Evolutionary conservation across 805 yeast genomes (phyloP).

Genomic region (Blastobotrys parvus): DNA sequence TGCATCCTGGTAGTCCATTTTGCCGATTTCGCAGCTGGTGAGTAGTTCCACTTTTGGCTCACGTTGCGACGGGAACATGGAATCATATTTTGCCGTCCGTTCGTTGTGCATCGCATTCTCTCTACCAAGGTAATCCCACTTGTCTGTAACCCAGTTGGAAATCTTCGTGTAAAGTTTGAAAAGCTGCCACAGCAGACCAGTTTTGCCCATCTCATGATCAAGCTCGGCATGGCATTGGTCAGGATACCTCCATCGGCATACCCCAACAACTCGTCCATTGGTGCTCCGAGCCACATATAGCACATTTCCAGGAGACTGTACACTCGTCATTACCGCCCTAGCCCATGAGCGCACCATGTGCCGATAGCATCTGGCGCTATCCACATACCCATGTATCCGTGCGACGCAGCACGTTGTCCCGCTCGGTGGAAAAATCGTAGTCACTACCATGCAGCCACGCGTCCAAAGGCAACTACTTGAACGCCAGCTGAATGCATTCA

Average conservation of each 20-base stretch:
- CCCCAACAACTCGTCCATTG: background rate
- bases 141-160: background rate
- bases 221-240: no score
- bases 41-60: background rate
- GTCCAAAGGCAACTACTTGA: no score
- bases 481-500: no score
- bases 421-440: no score
- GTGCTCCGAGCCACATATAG: background rate
- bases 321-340: background rate
- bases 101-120: background rate
- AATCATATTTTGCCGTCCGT: background rate
- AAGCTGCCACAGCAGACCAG: background rate
- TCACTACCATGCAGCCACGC: no score
- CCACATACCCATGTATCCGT: no score
- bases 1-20: background rate
- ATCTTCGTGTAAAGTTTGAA: background rate
- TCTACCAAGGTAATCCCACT: background rate
- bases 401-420: no score
- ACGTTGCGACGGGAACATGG: background rate
- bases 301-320: background rate
- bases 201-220: conserved; percentile 1
- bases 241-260: no score
- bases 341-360: background rate
- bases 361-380: background rate
- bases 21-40: background rate